Percentiles rank a stretch among this genome's conserved stretches.
phyloP scores from a whole-genome alignment of 352 stramenopile species.

The Phytophthora pisi region DNA sequence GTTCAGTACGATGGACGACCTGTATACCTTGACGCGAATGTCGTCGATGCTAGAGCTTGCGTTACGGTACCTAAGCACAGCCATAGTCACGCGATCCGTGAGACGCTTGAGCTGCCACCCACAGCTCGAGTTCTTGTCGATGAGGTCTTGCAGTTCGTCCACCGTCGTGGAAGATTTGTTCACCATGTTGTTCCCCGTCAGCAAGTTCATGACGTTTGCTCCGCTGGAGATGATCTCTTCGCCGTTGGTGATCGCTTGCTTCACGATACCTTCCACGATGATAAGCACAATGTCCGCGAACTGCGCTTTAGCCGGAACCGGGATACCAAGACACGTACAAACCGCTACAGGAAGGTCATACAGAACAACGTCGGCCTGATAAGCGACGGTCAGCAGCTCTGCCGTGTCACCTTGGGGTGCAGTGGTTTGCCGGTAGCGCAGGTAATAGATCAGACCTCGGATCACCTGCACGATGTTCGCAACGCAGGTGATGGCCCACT shows the following conservation, averaged over 20 bases:
- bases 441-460: conserved; percentile 24
- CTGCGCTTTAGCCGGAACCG: conserved; percentile 1
- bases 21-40: conserved; percentile 33
- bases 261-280: conserved; percentile 35
- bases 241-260: conserved; percentile 30
- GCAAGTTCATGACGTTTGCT: conserved; percentile 29
- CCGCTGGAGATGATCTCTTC: conserved; percentile 32
- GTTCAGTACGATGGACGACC: conserved; percentile 35
- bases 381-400: conserved; percentile 25
- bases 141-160: conserved; percentile 26
- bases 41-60: conserved; percentile 2
- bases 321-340: conserved; percentile 14
- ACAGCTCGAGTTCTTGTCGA: conserved; percentile 29
- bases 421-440: conserved; percentile 29
- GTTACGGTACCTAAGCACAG: conserved; percentile 28
- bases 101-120: conserved; percentile 33
- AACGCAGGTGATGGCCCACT: conserved; percentile 19
- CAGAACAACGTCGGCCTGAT: conserved; percentile 33
- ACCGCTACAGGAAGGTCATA: conserved; percentile 26
- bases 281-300: conserved; percentile 15
- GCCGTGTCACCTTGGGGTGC: conserved; percentile 20
- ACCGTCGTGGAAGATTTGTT: conserved; percentile 18
- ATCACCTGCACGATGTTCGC: conserved; percentile 20
- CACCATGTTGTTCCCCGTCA: conserved; percentile 13
- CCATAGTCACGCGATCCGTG: conserved; percentile 25